Conservation (phyloP, 495 filamentous ascomycete species). For the Penicillium waksmanii region DNA sequence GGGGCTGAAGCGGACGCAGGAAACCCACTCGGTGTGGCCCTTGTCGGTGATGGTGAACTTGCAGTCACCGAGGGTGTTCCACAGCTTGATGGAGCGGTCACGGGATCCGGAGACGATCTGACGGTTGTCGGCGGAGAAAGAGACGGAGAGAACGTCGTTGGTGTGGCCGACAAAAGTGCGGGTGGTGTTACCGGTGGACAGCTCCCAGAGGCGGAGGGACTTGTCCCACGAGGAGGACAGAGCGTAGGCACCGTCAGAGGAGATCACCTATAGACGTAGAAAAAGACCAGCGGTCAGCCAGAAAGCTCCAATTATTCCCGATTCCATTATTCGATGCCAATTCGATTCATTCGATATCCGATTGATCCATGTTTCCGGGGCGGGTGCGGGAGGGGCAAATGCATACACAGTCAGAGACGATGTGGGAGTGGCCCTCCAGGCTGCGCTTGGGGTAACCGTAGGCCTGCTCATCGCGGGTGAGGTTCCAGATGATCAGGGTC, state of each 20-base stretch:
- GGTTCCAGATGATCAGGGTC: slow-evolving; percentile 99
- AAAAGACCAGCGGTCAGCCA: slow-evolving; percentile 43
- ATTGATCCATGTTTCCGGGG: slow-evolving; percentile 17
- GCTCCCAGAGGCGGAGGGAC: slow-evolving; percentile 99
- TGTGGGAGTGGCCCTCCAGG: slow-evolving; percentile 98
- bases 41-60: slow-evolving; percentile 99
- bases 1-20: slow-evolving; percentile 98
- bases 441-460: slow-evolving; percentile 99
- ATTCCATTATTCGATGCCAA: slow-evolving; percentile 14
- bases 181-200: slow-evolving; percentile 93
- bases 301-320: slow-evolving; percentile 17
- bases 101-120: slow-evolving; percentile 99
- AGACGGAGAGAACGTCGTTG: slow-evolving; percentile 99
- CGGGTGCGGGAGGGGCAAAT: slow-evolving; percentile 20
- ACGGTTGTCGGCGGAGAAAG: slow-evolving; percentile 99
- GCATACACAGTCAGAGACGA: slow-evolving; percentile 99
- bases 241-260: slow-evolving; percentile 98
- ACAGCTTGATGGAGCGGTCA: slow-evolving; percentile 99
- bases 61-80: slow-evolving; percentile 99
- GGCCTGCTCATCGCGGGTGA: slow-evolving; percentile 95
- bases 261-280: slow-evolving; percentile 79
- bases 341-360: slow-evolving; percentile 19
- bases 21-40: slow-evolving; percentile 99
- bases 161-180: slow-evolving; percentile 98
- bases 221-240: slow-evolving; percentile 99